phyloP scores from a whole-genome alignment of 208 protist genomes.

The Leishmania arabica region DNA sequence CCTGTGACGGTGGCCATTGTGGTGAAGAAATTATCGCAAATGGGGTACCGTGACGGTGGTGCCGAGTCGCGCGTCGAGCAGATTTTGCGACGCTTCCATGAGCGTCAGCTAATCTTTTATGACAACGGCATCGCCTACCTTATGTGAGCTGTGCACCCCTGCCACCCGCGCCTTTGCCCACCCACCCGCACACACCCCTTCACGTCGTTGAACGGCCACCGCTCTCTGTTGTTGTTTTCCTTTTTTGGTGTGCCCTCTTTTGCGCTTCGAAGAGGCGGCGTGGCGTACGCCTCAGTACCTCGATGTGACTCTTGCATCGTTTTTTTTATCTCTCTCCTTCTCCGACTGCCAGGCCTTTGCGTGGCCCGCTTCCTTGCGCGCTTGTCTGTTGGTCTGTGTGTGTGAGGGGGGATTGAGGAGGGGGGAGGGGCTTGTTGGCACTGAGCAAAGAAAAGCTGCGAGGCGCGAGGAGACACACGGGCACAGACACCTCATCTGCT shows the following conservation, averaged over 20 bases:
- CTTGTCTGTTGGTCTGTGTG: not conserved
- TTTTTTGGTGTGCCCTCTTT: not conserved
- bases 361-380: not conserved
- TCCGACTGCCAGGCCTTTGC: not conserved
- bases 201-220: not conserved
- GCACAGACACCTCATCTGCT: not conserved
- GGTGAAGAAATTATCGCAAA: conserved; percentile 75
- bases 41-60: conserved; percentile 54
- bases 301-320: not conserved
- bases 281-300: not conserved
- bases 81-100: conserved; percentile 69
- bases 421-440: not conserved
- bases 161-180: not conserved
- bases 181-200: not conserved
- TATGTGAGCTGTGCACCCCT: conserved; percentile 36
- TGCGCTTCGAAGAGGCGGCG: not conserved
- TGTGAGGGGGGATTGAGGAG: not conserved
- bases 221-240: not conserved
- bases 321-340: not conserved
- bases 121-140: conserved; percentile 86
- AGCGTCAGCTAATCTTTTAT: conserved; percentile 81
- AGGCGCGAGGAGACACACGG: not conserved
- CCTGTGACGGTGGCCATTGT: conserved; percentile 78
- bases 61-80: conserved; percentile 48
- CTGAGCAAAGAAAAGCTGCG: not conserved